These are phyloP conservation scores for Rosa hybrid DNA, from an alignment of 331 rosid species.

Conservation along the genomic window DNA sequence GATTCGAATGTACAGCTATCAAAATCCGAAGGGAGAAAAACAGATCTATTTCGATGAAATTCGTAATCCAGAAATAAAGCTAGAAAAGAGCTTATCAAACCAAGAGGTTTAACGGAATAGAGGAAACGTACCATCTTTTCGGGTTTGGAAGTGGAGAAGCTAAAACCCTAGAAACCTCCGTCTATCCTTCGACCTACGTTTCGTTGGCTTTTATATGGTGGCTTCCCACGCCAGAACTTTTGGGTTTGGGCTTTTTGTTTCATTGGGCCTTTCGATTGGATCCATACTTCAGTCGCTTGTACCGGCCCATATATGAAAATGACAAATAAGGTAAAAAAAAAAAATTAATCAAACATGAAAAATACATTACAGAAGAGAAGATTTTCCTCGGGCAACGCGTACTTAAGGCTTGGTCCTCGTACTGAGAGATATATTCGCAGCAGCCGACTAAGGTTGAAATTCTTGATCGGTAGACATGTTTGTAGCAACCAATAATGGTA, in stretches of 20 bases:
- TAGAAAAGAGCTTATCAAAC: not conserved
- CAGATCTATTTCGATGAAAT: not conserved
- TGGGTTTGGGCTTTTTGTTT: not conserved
- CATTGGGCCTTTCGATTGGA: not conserved
- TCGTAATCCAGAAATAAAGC: not conserved
- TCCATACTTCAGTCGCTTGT: not conserved
- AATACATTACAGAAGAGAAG: no score
- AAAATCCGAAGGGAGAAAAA: not conserved
- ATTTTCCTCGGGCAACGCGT: no score
- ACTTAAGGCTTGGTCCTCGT: no score
- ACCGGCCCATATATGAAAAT: not conserved
- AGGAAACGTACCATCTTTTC: constrained; percentile 24
- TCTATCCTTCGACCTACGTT: not conserved
- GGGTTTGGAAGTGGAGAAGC: constrained; percentile 9
- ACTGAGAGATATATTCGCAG: no score
- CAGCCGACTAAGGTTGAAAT: no score
- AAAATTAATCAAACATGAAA: no score
- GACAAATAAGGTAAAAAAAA: not conserved
- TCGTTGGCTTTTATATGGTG: not conserved
- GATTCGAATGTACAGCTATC: not conserved
- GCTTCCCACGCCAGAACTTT: not conserved
- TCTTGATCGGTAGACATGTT: no score
- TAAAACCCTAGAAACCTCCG: constrained; percentile 19
- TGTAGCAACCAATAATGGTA: no score
- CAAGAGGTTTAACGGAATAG: not conserved